phyloP scores from a whole-genome alignment of 2,329 filamentous ascomycete species.

The Phyllosticta ampelicida region DNA sequence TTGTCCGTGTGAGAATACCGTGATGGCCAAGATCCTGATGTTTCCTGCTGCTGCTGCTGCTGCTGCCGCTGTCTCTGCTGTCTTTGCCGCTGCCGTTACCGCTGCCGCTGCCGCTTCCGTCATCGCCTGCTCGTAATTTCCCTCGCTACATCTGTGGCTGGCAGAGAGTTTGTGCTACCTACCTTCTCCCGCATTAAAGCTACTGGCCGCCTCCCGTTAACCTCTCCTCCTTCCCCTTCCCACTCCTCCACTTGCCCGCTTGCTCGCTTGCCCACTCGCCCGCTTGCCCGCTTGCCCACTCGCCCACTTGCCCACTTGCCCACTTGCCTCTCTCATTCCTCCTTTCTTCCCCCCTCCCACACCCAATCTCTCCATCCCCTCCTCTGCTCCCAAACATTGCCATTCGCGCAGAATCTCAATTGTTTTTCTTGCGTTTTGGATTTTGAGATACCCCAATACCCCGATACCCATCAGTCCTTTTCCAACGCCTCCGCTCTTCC shows the following conservation, averaged over 20 bases:
- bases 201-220: background rate
- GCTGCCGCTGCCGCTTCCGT: background rate
- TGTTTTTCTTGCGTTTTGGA: background rate
- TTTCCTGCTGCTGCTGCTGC: no score
- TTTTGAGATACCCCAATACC: slow-evolving; percentile 11
- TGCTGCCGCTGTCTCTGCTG: no score
- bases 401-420: background rate
- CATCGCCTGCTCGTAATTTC: background rate
- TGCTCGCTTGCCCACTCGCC: no score
- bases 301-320: background rate
- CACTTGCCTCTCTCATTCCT: background rate
- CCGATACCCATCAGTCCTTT: background rate
- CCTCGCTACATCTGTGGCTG: background rate
- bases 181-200: background rate
- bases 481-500: background rate
- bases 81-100: background rate
- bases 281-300: no score
- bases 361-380: background rate
- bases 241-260: no score
- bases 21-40: no score
- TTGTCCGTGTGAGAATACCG: no score
- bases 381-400: background rate
- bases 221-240: background rate
- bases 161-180: background rate
- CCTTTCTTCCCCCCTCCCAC: no score